phyloP scores from a whole-genome alignment of 495 filamentous ascomycete species.

The Poronia punctata region DNA sequence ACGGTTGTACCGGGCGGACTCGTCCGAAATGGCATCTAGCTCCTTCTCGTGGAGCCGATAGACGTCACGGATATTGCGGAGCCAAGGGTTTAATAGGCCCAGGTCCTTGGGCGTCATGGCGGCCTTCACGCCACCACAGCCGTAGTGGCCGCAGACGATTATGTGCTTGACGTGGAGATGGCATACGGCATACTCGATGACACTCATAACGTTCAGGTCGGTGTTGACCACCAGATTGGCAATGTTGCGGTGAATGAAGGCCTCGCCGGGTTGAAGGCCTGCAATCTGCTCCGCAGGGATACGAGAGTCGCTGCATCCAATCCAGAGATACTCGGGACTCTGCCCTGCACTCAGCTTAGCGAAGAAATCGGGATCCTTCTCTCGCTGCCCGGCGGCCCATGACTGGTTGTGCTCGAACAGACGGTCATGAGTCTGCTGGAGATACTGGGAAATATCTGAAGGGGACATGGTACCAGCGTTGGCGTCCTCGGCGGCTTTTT shows the following conservation, averaged over 20 bases:
- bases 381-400: conserved; percentile 46
- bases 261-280: conserved; percentile 52
- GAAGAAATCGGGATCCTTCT: conserved; percentile 51
- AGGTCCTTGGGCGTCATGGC: conserved; percentile 52
- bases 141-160: conserved; percentile 58
- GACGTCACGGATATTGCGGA: conserved; percentile 55
- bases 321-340: conserved; percentile 55
- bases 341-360: conserved; percentile 45
- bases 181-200: conserved; percentile 54
- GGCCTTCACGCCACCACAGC: conserved; percentile 57
- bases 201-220: conserved; percentile 55
- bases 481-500: conserved; percentile 1
- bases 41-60: conserved; percentile 51
- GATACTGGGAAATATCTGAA: conserved; percentile 35
- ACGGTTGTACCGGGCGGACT: conserved; percentile 41
- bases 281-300: conserved; percentile 56
- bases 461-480: conserved; percentile 24
- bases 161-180: conserved; percentile 58
- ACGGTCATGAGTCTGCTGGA: conserved; percentile 42
- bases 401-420: conserved; percentile 48
- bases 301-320: conserved; percentile 57
- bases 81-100: conserved; percentile 54
- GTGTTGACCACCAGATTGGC: conserved; percentile 54
- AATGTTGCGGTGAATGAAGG: conserved; percentile 59
- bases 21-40: conserved; percentile 44